Evolutionary conservation across 1,139 yeast genomes (phyloP).

Genomic region (Hansenula lynferdii): DNA sequence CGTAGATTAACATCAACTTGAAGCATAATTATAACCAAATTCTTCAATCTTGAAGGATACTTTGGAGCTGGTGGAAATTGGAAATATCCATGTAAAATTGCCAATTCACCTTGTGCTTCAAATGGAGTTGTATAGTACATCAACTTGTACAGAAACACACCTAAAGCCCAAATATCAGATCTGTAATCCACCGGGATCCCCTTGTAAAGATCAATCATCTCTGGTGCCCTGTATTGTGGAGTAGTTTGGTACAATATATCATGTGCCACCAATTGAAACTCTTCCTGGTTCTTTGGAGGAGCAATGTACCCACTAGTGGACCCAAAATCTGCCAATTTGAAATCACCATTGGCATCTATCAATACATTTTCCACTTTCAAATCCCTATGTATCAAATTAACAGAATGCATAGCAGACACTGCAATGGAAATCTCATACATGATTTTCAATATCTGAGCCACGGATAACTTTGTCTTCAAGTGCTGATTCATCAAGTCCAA

Average conservation of each 20-base stretch:
- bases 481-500: slow-evolving; percentile 73
- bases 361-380: slow-evolving; percentile 76
- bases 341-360: slow-evolving; percentile 49
- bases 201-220: slow-evolving; percentile 69
- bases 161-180: slow-evolving; percentile 82
- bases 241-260: slow-evolving; percentile 75
- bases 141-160: slow-evolving; percentile 69
- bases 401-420: slow-evolving; percentile 68
- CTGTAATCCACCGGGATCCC: slow-evolving; percentile 70
- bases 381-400: slow-evolving; percentile 65
- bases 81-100: slow-evolving; percentile 62
- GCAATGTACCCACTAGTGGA: slow-evolving; percentile 57
- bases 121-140: slow-evolving; percentile 83
- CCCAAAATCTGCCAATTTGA: slow-evolving; percentile 76
- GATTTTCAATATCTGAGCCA: slow-evolving; percentile 57
- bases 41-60: slow-evolving; percentile 60
- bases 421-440: slow-evolving; percentile 66
- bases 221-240: slow-evolving; percentile 80
- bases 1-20: slow-evolving; percentile 77
- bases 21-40: slow-evolving; percentile 72
- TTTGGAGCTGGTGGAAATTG: slow-evolving; percentile 53
- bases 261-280: slow-evolving; percentile 53
- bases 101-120: slow-evolving; percentile 67
- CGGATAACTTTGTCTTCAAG: slow-evolving; percentile 57
- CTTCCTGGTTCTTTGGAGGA: slow-evolving; percentile 63